These are phyloP conservation scores for Aureobasidium namibiae DNA, from an alignment of 2,329 filamentous ascomycete genomes.

Conservation along the genomic window DNA sequence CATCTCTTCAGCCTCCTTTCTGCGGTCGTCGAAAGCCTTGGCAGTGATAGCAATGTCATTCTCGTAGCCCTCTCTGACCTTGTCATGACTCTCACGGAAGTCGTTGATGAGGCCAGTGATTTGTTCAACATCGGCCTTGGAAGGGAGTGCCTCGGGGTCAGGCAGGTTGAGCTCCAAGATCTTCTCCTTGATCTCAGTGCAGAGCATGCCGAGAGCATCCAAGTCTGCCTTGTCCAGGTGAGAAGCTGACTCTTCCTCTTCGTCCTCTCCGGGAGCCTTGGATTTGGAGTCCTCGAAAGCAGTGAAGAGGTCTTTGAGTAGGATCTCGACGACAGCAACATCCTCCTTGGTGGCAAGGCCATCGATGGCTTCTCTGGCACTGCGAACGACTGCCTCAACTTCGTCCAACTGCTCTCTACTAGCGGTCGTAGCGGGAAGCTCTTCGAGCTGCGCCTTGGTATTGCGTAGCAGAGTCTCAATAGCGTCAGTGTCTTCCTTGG, in stretches of 20 bases:
- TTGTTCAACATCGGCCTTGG: slow-evolving; percentile 65
- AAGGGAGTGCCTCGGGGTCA: slow-evolving; percentile 61
- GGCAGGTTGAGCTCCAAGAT: slow-evolving; percentile 66
- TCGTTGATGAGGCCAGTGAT: slow-evolving; percentile 46
- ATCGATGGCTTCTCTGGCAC: slow-evolving; percentile 66
- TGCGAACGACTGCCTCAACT: slow-evolving; percentile 60
- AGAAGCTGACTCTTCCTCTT: slow-evolving; percentile 37
- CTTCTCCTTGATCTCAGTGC: slow-evolving; percentile 74
- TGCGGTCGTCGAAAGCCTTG: slow-evolving; percentile 74
- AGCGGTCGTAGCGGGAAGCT: slow-evolving; percentile 65
- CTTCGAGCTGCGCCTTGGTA: slow-evolving; percentile 80
- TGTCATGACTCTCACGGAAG: slow-evolving; percentile 51
- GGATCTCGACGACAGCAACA: slow-evolving; percentile 63
- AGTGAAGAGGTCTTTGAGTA: slow-evolving; percentile 68
- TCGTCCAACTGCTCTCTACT: slow-evolving; percentile 52
- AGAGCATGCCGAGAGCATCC: slow-evolving; percentile 68
- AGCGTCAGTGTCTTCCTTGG: slow-evolving; percentile 77
- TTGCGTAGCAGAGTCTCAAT: slow-evolving; percentile 87
- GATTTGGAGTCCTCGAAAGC: slow-evolving; percentile 61
- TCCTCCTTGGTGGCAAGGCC: slow-evolving; percentile 67
- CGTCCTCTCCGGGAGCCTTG: slow-evolving; percentile 25
- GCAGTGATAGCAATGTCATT: slow-evolving; percentile 65
- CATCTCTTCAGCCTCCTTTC: slow-evolving; percentile 72
- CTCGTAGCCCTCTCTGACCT: slow-evolving; percentile 65
- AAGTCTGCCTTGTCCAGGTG: slow-evolving; percentile 70